These are phyloP conservation scores for Tylopilus cervinicoccineus DNA, from an alignment of 768 basidiomycete species.

Conservation along the genomic window DNA sequence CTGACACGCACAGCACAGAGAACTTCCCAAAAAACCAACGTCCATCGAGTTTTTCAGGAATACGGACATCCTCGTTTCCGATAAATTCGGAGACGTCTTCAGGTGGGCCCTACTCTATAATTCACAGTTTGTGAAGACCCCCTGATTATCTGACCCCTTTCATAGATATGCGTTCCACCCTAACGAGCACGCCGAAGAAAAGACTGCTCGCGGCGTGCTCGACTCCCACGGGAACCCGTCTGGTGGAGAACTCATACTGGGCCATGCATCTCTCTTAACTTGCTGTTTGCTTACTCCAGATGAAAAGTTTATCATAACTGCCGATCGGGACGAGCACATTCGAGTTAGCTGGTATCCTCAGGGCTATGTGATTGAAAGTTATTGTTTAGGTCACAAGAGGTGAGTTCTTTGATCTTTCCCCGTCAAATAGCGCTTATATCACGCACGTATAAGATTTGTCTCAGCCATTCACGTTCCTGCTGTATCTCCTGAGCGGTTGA, in stretches of 20 bases:
- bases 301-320: constrained; percentile 75
- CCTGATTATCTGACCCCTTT: background rate
- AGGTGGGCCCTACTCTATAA: constrained; percentile 40
- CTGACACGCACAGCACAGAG: constrained; percentile 39
- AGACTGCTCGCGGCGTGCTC: constrained; percentile 31
- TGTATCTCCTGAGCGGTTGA: constrained; percentile 43
- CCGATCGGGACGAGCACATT: constrained; percentile 95
- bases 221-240: constrained; percentile 69
- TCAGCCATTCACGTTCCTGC: constrained; percentile 73
- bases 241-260: constrained; percentile 67
- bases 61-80: constrained; percentile 72
- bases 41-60: constrained; percentile 58
- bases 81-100: constrained; percentile 96
- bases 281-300: constrained; percentile 63
- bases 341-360: constrained; percentile 87
- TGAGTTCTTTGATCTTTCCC: constrained; percentile 32
- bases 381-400: constrained; percentile 83
- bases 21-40: constrained; percentile 82
- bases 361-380: constrained; percentile 82
- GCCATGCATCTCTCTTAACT: constrained; percentile 87
- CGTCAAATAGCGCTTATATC: background rate
- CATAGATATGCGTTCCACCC: constrained; percentile 59
- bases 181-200: constrained; percentile 15
- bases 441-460: constrained; percentile 56
- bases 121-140: background rate